Base-by-base conservation (phyloP, 768 basidiomycete genomes). In the Phlegmacium glaucopus region DNA sequence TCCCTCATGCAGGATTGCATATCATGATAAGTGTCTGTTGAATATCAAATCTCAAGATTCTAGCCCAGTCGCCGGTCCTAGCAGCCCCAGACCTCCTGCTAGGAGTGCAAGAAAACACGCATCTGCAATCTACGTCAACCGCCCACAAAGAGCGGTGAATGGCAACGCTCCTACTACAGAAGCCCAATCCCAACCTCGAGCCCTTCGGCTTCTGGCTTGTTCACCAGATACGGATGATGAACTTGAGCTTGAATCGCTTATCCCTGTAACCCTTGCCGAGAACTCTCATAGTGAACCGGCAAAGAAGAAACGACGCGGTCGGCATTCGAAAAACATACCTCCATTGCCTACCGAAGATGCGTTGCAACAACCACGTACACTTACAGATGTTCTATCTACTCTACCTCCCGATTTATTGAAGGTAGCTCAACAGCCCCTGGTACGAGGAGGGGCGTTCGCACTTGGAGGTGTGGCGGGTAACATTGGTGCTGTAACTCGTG, bases 391-490 rank as follows among this genome's bases (percentile, higher is more conserved):
- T 32, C 54, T 54, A 0, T 35, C 30, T 6, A 46, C n/a, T 1
- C 58, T 80, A 1, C 79, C 79, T 0, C 17, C 47, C 0, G 56
- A 61, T 1, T 61, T 84, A 13, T 48, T 84, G 7, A 46, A 47
- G 0, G 51, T 74, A 2, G 82, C 82, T 0, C 58, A 69, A 22
- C 82, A 81, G 54, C 82, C 74, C 0, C 78, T 84, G 34, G 62
- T 80, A 7, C 70, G 75, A 16, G 82, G 82, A 0, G 63, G 51
- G 0, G 56, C 61, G 4, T 72, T 68, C 45, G 36, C 10, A 3
- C 52, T 39, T 1, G 75, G 75, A 0, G 77, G 80, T 1, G 52
- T 82, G 0, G 68, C 72, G 1, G 82, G 82, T 1, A 84, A 83
- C 50, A 59, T 80, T 0, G 50, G 61, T 1, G 56, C 70, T 17